Base-by-base conservation (phyloP, 2,329 filamentous ascomycete genomes). In the Capronia coronata region DNA sequence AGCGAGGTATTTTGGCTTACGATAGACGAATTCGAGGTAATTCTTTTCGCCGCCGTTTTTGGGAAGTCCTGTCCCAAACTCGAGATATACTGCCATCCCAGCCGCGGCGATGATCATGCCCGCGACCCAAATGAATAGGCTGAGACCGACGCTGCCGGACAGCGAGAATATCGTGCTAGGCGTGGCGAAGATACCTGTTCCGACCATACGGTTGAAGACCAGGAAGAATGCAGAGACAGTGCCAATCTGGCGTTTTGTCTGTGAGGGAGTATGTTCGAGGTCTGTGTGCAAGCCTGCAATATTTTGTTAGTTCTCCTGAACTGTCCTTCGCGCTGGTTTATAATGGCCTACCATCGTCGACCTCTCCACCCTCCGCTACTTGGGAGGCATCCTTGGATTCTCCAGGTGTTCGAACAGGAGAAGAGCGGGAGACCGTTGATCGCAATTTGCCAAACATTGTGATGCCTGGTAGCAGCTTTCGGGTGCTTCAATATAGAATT, bases 151-250 rank as follows among this genome's bases (percentile, higher is more conserved):
- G 6, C 71, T 78, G 0, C 77, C 76, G 1, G 76, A 73, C 1
- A 74, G 72, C 6, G 70, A 68, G 50, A 77, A 77, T 41, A 80
- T 76, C n/a, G 76, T 75, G 1, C 74, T 74, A 1, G 77, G 77
- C 1, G 77, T 77, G 0, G 76, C 77, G 59, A 79, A 80, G 19
- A 77, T 66, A 53, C 73, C 67, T 8, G 71, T 64, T 2, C 71
- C 71, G 19, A 73, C 58, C 42, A 63, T 65, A 2, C 72, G 68
- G 56, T 74, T 75, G 57, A 75, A 71, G 48, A 74, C 73, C 38
- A 75, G 61, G 48, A 73, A 69, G 22, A 70, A 61, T n/a, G 69
- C 68, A 49, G 64, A 68, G 51, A 70, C 50, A 6, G 69, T 59
- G 38, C 68, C 68, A 43, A 71, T 68, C 23, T 51, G 47, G 23